A percentile compares a stretch with the other conserved stretches of the same genome.
These are phyloP conservation scores for Podospora sp. DNA, from an alignment of 495 filamentous ascomycete genomes.

Conservation along the genomic window DNA sequence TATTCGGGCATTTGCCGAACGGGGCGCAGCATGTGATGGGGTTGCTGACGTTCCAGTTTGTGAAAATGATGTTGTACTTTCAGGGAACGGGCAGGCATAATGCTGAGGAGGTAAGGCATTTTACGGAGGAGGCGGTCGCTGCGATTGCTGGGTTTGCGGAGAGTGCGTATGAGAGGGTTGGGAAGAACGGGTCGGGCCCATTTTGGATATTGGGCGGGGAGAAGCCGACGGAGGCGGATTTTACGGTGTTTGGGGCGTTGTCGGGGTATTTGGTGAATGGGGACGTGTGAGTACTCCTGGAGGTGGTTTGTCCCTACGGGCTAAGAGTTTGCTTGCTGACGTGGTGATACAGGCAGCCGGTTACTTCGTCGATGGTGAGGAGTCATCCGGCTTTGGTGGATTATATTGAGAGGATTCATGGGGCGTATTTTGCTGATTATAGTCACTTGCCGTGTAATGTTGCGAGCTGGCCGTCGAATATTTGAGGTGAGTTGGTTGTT, in stretches of 20 bases:
- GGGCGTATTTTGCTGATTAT: conserved; percentile 25
- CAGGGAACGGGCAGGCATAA: conserved; percentile 54
- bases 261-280: conserved; percentile 39
- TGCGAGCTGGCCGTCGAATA: not conserved
- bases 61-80: conserved; percentile 45
- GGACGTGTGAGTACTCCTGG: conserved; percentile 20
- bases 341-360: conserved; percentile 21
- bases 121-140: conserved; percentile 50
- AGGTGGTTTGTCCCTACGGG: not conserved
- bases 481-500: too few relatives aligned
- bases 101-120: conserved; percentile 43
- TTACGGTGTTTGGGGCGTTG: conserved; percentile 55
- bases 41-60: not conserved
- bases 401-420: conserved; percentile 28
- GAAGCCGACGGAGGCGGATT: conserved; percentile 55
- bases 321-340: conserved; percentile 3
- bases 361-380: conserved; percentile 19
- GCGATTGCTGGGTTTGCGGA: conserved; percentile 38
- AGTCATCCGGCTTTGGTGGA: conserved; percentile 16
- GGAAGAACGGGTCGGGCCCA: conserved; percentile 18
- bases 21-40: conserved; percentile 39
- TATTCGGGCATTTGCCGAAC: conserved; percentile 40
- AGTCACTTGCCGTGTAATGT: not conserved
- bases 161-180: conserved; percentile 30
- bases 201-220: conserved; percentile 59